phyloP scores from a whole-genome alignment of 495 filamentous ascomycete genomes.

The Aspergillus mulundensis region DNA sequence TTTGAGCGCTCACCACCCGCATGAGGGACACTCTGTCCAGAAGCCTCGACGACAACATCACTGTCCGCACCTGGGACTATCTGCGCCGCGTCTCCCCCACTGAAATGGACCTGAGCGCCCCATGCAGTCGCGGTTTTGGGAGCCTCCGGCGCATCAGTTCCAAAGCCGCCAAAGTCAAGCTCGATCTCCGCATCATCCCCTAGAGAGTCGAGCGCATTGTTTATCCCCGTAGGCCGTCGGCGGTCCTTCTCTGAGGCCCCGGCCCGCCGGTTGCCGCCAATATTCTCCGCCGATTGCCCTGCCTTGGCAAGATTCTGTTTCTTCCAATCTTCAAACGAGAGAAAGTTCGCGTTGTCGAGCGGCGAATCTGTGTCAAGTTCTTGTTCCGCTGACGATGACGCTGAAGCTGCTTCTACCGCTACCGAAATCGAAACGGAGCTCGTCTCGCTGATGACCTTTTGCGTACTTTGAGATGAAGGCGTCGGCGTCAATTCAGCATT shows the following conservation, averaged over 20 bases:
- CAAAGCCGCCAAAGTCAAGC: constrained; percentile 76
- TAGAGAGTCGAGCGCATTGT: constrained; percentile 65
- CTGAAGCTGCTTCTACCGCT: constrained; percentile 1
- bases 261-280: constrained; percentile 45
- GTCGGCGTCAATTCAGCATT: neutral
- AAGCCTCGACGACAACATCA: constrained; percentile 18
- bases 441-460: neutral
- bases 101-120: constrained; percentile 26
- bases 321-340: constrained; percentile 99
- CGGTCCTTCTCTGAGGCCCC: constrained; percentile 39
- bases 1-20: constrained; percentile 60
- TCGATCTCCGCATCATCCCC: constrained; percentile 92
- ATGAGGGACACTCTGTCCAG: constrained; percentile 30
- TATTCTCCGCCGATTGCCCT: constrained; percentile 75
- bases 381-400: constrained; percentile 18
- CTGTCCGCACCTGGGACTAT: neutral
- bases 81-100: constrained; percentile 17
- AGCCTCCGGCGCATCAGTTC: constrained; percentile 36
- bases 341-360: constrained; percentile 79
- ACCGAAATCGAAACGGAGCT: constrained; percentile 7
- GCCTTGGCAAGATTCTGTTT: constrained; percentile 84
- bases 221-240: constrained; percentile 50
- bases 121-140: constrained; percentile 32
- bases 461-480: neutral
- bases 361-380: constrained; percentile 62